Percentiles rank a stretch among this genome's conserved stretches.
These are phyloP conservation scores for Phialophora macrospora DNA, from an alignment of 2,329 filamentous ascomycete species.

Conservation along the genomic window DNA sequence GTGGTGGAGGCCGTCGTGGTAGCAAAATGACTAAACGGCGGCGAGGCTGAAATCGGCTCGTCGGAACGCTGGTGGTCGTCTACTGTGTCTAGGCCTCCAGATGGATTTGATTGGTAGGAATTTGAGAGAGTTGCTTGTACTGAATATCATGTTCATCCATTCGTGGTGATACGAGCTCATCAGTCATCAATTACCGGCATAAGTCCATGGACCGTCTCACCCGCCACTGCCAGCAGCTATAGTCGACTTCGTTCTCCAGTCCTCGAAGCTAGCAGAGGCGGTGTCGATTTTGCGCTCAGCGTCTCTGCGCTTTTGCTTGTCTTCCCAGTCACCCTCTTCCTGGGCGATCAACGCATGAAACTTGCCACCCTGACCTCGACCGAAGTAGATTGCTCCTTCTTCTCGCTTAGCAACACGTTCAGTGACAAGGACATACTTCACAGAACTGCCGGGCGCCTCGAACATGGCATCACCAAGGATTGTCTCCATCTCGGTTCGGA, in stretches of 20 bases:
- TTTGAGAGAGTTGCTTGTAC: background rate
- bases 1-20: background rate
- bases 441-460: constrained; percentile 69
- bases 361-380: constrained; percentile 56
- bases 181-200: constrained; percentile 13
- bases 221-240: constrained; percentile 41
- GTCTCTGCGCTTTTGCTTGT: constrained; percentile 44
- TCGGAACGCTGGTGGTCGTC: background rate
- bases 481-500: constrained; percentile 81
- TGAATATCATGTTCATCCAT: constrained; percentile 1
- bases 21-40: background rate
- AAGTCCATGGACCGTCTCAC: constrained; percentile 20
- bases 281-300: constrained; percentile 31
- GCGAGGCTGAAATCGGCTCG: background rate
- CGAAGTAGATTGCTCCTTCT: constrained; percentile 60
- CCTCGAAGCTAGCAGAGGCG: constrained; percentile 48
- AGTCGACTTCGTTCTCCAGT: constrained; percentile 50
- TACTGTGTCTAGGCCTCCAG: constrained; percentile 3
- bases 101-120: background rate
- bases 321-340: constrained; percentile 58
- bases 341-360: constrained; percentile 58
- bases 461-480: constrained; percentile 81
- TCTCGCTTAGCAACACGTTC: constrained; percentile 69
- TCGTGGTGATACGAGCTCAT: background rate
- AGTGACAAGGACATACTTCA: constrained; percentile 74